A percentile compares a stretch with the other conserved stretches of the same genome.
phyloP scores from a whole-genome alignment of 371 early-diverging fungal genomes.

The Rhizopus microsporus region DNA sequence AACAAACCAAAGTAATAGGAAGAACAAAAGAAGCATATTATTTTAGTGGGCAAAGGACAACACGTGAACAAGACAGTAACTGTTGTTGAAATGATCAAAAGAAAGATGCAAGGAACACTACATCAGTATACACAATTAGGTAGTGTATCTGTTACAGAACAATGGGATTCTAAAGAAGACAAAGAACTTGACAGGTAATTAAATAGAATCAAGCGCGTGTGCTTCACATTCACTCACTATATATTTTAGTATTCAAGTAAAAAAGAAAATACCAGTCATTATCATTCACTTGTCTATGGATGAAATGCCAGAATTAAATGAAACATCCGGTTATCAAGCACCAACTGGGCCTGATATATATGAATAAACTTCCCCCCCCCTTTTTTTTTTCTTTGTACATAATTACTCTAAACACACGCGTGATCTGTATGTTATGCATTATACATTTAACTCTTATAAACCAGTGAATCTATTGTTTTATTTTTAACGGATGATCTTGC shows the following conservation, averaged over 20 bases:
- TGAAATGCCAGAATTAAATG: conserved; percentile 38
- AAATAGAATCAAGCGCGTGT: neutral
- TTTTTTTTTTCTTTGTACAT: conserved; percentile 2
- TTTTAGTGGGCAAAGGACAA: conserved; percentile 50
- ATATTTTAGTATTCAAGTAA: conserved; percentile 33
- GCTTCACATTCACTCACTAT: neutral
- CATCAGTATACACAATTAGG: conserved; percentile 68
- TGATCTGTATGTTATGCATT: too few species aligned
- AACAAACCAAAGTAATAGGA: conserved; percentile 7
- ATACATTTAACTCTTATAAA: too few species aligned
- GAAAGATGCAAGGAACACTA: conserved; percentile 55
- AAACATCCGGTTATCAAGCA: conserved; percentile 37
- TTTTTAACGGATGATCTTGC: too few species aligned
- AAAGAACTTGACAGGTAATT: conserved; percentile 43
- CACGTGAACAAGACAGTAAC: conserved; percentile 66
- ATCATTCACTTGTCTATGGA: conserved; percentile 40
- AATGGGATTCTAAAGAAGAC: conserved; percentile 55
- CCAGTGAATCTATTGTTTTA: too few species aligned
- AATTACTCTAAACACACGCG: neutral
- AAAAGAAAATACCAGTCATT: conserved; percentile 43
- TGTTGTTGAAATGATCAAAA: conserved; percentile 67
- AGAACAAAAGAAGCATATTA: conserved; percentile 24
- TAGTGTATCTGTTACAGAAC: conserved; percentile 48
- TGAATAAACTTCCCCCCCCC: conserved; percentile 2
- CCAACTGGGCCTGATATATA: conserved; percentile 42